These are phyloP conservation scores for Ascochyta viciae-villosae DNA, from an alignment of 2,329 filamentous ascomycete species.

Conservation along the genomic window DNA sequence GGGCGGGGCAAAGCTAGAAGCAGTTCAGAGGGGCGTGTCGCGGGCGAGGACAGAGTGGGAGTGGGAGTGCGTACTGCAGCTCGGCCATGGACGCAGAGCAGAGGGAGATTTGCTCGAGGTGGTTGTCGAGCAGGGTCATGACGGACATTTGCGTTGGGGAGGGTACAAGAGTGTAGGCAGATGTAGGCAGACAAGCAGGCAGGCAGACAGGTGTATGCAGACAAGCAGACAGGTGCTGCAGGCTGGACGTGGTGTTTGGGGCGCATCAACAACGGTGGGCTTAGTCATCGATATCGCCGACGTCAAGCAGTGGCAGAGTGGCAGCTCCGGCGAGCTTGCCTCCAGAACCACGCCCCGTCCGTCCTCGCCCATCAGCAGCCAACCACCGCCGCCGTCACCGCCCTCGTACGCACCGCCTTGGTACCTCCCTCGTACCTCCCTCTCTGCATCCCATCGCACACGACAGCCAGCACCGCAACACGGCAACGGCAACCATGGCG, in stretches of 20 bases:
- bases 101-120: slow-evolving; percentile 59
- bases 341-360: slow-evolving; percentile 25
- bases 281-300: slow-evolving; percentile 8
- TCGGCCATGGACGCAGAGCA: slow-evolving; percentile 58
- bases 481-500: slow-evolving; percentile 51
- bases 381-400: background rate
- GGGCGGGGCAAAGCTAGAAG: slow-evolving; percentile 79
- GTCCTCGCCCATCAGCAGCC: background rate
- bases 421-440: slow-evolving; percentile 22
- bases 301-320: slow-evolving; percentile 10
- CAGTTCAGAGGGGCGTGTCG: slow-evolving; percentile 21
- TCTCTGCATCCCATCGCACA: background rate
- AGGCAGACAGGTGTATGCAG: no score
- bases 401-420: background rate
- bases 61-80: slow-evolving; percentile 49
- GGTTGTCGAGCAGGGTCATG: slow-evolving; percentile 55
- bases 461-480: slow-evolving; percentile 10
- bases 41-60: background rate
- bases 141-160: slow-evolving; percentile 21
- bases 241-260: background rate
- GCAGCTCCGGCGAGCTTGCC: slow-evolving; percentile 19
- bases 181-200: no score
- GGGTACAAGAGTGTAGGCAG: no score
- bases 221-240: no score
- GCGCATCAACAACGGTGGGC: background rate